Base-by-base conservation (phyloP, 306 rosid genomes). In the Acacia confusa region DNA sequence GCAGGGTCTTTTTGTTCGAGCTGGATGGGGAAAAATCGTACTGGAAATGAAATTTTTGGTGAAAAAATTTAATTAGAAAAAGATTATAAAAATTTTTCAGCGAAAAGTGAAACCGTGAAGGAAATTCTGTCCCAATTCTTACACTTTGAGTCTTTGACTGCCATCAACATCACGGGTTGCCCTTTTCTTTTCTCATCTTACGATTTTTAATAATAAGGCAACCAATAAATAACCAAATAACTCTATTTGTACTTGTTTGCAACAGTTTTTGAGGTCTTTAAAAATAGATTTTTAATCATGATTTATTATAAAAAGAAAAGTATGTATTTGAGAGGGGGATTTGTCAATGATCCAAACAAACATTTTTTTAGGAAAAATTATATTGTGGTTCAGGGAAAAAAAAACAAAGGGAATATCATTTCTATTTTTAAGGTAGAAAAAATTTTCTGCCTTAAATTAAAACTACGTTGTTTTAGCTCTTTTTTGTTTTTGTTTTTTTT, bases 81-180 rank as follows among this genome's bases (percentile, higher is more conserved):
- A 25, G 27, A 0, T 12, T 7, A 9, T 2, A n/a, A 55, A 8
- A 3, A 2, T 13, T 20, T 53, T 55, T 6, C 50, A 22, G 14
- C 67, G 8, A 43, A 41, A 78, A 55, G 79, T 81, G 75, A 74
- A 81, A 74, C 68, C 53, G 28, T 66, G 79, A 85, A 75, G 77
- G 83, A 85, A 82, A 76, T 65, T 77, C 80, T 84, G 82, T 84
- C 85, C 57, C 87, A 71, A 20, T 72, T 41, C 66, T 41, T 30
- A 43, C 43, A 75, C 79, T 25, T 36, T 36, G 0, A 36, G 40
- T 36, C 84, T 82, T 88, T 84, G 86, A 81, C 85, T 47, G 85
- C 2, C 74, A 52, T 72, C 75, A 24, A 16, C 74, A 60, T 68
- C 79, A 34, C n/a, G 3, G 45, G 66, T 24, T 17, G 74, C 36